Evolutionary conservation across 306 rosid genomes (phyloP), one percentile per base, ranked within the genome.

Genomic region (Vicia faba): DNA sequence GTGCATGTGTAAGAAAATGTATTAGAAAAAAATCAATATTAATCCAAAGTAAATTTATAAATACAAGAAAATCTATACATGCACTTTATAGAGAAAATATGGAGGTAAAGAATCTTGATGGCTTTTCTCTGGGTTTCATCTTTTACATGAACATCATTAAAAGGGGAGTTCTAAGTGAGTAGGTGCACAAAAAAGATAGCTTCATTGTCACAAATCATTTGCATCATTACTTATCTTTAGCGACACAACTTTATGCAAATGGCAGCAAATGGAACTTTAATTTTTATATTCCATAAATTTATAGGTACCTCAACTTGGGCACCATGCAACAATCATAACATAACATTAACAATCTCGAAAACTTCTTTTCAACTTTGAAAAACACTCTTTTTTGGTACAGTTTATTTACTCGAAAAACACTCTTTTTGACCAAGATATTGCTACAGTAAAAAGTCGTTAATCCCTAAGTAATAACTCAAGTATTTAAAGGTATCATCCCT

Each of bases 151-250:
- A 60, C 73, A 51, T 48, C 54, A 69, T 31, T 71, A 14, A 10
- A 61, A n/a, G 26, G n/a, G 26, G 18, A 36, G 15, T 65, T 33
- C 9, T 6, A 56, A 16, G 28, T 5, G 54, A n/a, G 74, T 31
- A 68, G 67, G 33, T 41, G 19, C 33, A 61, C 54, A 41, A 61
- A 20, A 62, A 39, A 28, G 10, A 13, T 0, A 9, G 20, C 41
- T 40, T 65, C 31, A 69, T 51, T 72, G 79, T 66, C 64, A 44
- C 75, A 59, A 41, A 64, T 59, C 68, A 29, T 80, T 79, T 73
- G 69, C 55, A 60, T 77, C 31, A 57, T 51, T 62, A 48, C 55
- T 18, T 3, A 48, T 4, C 55, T 49, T 3, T 33, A 14, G 45
- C 55, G 63, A 33, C 15, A 13, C 65, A 64, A 14, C 48, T 16